phyloP scores from a whole-genome alignment of 1,284 basidiomycete species.

The Takashimella tepidaria region DNA sequence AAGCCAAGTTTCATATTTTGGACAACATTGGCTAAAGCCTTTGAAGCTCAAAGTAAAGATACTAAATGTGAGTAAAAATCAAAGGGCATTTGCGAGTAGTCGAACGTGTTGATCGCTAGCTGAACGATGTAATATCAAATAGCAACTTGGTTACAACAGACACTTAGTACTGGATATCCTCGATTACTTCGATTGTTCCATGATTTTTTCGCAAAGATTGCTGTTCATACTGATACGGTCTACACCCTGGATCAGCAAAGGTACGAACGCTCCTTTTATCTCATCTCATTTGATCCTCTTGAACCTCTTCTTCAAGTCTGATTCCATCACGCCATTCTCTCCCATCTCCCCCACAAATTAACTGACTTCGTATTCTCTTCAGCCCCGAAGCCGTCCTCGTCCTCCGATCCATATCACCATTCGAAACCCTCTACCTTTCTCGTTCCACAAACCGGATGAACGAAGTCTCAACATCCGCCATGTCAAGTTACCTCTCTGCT shows the following conservation, averaged over 20 bases:
- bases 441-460: conserved; percentile 75
- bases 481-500: conserved; percentile 55
- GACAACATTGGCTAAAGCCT: conserved; percentile 69
- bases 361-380: background rate
- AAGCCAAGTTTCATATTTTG: conserved; percentile 88
- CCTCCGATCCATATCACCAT: conserved; percentile 70
- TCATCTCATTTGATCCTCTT: background rate
- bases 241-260: conserved; percentile 80
- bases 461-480: conserved; percentile 68
- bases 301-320: background rate
- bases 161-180: conserved; percentile 77
- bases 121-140: conserved; percentile 3
- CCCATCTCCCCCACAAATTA: too few species aligned
- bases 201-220: conserved; percentile 90
- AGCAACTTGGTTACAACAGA: conserved; percentile 70
- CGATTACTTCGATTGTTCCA: conserved; percentile 82
- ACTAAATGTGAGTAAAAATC: conserved; percentile 57
- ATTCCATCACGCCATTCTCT: background rate
- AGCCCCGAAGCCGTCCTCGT: conserved; percentile 87
- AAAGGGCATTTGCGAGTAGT: too few species aligned
- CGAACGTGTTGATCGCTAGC: background rate
- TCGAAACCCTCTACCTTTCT: conserved; percentile 79
- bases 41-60: conserved; percentile 75
- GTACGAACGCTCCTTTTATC: conserved; percentile 46
- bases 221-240: conserved; percentile 86